Evolutionary conservation across 1,139 yeast species (phyloP), one percentile per base, ranked within the genome.

Genomic region (Kodamaea alishanica): DNA sequence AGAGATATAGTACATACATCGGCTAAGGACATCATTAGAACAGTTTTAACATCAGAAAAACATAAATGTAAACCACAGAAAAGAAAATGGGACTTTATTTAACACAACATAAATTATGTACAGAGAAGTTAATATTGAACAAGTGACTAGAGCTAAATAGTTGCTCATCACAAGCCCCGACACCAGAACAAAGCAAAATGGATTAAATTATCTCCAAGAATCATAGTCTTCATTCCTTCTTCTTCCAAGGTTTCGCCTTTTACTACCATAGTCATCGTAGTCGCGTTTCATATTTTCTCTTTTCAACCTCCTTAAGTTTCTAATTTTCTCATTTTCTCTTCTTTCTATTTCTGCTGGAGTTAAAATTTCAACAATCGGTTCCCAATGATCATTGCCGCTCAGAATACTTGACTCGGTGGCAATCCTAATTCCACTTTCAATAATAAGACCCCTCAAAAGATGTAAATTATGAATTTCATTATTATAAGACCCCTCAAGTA

Each of bases 331-430:
- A 49, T 90, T 88, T 57, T 92, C 97, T 47, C 97, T 77, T 63
- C 86, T 84, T 56, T 90, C 97, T 42, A 92, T 88, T 63, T 92
- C 98, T 75, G 92, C 90, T 35, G 88, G 92, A 1, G 95, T 81
- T 44, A 92, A 71, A 6, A 79, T 77, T 60, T 90, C 97, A 3
- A 92, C 84, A 28, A 81, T 74, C 8, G 99, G 98, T 38, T 85
- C 84, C 95, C 97, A 92, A 28, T 79, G 84, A 36, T 82, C 88
- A 32, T 68, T 71, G 1, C 76, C 76, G 47, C 68, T 70, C 43
- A 62, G 71, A 7, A 65, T 55, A 49, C 76, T 70, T 26, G 64
- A 61, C 49, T 71, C 77, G 1, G 75, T 71, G 5, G 69, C 60
- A 12, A 71, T 70, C 40, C 77, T 55, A 10, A 71, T 63, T 26